Evolutionary conservation across 1,139 yeast species (phyloP).

Genomic region (Nakaseomyces nivariensis): DNA sequence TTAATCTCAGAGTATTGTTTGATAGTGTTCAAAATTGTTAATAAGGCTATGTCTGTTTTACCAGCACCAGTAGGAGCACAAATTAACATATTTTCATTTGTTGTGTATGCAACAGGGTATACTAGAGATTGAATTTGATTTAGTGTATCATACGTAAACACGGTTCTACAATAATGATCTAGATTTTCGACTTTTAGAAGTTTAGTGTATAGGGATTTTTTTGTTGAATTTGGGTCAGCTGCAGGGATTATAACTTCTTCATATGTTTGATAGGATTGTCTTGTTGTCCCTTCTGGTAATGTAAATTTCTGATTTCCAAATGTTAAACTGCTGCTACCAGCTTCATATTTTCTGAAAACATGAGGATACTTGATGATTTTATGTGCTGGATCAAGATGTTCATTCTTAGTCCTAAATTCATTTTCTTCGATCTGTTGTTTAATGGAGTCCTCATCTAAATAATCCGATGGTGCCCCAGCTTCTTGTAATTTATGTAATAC

Average conservation of each 20-base stretch:
- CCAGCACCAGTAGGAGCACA: slow-evolving; percentile 99
- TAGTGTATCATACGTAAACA: slow-evolving; percentile 68
- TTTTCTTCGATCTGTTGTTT: slow-evolving; percentile 49
- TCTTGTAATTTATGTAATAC: slow-evolving; percentile 10
- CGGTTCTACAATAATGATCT: slow-evolving; percentile 72
- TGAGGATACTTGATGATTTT: slow-evolving; percentile 64
- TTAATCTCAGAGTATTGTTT: slow-evolving; percentile 42
- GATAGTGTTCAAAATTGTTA: slow-evolving; percentile 75
- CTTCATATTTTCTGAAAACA: slow-evolving; percentile 65
- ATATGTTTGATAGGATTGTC: slow-evolving; percentile 51
- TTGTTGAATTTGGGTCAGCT: slow-evolving; percentile 36
- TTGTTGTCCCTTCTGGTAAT: slow-evolving; percentile 72
- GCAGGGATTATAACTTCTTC: slow-evolving; percentile 84
- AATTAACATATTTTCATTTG: slow-evolving; percentile 90
- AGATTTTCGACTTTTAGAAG: slow-evolving; percentile 52
- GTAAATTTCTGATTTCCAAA: slow-evolving; percentile 72
- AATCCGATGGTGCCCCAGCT: slow-evolving; percentile 16
- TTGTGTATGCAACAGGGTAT: slow-evolving; percentile 82
- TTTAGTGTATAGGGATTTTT: slow-evolving; percentile 42
- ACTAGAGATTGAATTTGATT: slow-evolving; percentile 90
- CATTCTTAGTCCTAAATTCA: slow-evolving; percentile 41
- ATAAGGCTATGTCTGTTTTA: slow-evolving; percentile 91
- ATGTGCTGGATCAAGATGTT: slow-evolving; percentile 39
- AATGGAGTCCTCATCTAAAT: slow-evolving; percentile 49
- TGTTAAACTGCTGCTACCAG: slow-evolving; percentile 46